Base-by-base conservation (phyloP, 345 rosid genomes). In the Limnanthes douglasii region DNA sequence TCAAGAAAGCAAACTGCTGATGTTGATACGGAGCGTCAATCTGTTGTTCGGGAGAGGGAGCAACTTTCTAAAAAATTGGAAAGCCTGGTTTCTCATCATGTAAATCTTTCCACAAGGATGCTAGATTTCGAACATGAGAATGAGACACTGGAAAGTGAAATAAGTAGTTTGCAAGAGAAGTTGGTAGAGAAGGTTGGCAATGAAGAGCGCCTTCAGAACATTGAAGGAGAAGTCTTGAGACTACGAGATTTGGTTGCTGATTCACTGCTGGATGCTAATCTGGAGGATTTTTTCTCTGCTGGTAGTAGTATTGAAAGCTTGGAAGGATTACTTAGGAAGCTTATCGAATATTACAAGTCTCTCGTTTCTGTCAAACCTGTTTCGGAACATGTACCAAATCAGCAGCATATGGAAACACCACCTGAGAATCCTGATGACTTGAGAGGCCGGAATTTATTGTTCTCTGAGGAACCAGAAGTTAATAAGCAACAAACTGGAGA, bases 281-380 rank as follows among this genome's bases (percentile, higher is more conserved):
- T 46, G 23, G 56, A 55, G 34, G 70, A 68, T 39, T 48, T 66
- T 46, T 57, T 47, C 12, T 45, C 59, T 20, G 70, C 34, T 50
- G 64, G 59, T 17, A 56, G 57, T 48, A 45, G 63, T 55, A 46
- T 48, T 13, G 79, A 69, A 46, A 57, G 54, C 55, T 60, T 90
- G 76, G 77, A 84, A 49, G 56, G 37, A 51, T 51, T 76, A 39
- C 44, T 90, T 59, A 61, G 53, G 65, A 64, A 74, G 63, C 81
- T 90, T 48, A 43, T 84, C 55, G 85, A 70, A 47, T 65, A 66
- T 46, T 72, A 70, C 38, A 47, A 30, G 19, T 43, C 48, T 45
- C 38, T 53, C 50, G 44, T 41, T 30, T 14, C 27, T 9, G 42
- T 20, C 41, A 60, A 53, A 59, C 50, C 68, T 27, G 39, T 42